Evolutionary conservation across 2,329 filamentous ascomycete genomes (phyloP).

Genomic region (Aspergillus nomiae): DNA sequence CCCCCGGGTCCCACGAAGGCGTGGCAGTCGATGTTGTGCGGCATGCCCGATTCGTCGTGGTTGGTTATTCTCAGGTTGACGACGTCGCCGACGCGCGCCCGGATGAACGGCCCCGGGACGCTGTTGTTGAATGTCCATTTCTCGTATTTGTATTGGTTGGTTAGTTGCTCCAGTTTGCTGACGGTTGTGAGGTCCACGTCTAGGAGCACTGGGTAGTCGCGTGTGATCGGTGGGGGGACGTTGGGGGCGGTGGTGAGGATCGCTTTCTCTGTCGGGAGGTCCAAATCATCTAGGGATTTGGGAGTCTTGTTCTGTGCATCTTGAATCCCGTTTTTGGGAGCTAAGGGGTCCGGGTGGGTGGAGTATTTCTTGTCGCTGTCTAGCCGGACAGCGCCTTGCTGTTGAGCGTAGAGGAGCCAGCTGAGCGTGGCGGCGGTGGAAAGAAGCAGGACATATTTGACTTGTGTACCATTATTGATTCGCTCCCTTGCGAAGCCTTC

Average conservation of each 20-base stretch:
- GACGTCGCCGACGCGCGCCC: slow-evolving; percentile 37
- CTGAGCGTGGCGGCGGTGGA: slow-evolving; percentile 3
- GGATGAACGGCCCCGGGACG: slow-evolving; percentile 39
- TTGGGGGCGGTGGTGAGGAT: slow-evolving; percentile 31
- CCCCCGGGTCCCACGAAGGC: slow-evolving; percentile 38
- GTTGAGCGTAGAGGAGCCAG: background rate
- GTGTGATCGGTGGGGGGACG: slow-evolving; percentile 34
- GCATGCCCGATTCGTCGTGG: slow-evolving; percentile 35
- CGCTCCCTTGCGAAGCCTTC: background rate
- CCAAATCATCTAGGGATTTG: background rate
- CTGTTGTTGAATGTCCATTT: slow-evolving; percentile 39
- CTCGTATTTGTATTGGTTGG: slow-evolving; percentile 39
- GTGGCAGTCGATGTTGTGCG: slow-evolving; percentile 41
- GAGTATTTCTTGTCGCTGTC: background rate
- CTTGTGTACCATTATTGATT: background rate
- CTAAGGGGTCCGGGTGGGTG: background rate
- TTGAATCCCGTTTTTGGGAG: background rate
- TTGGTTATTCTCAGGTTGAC: slow-evolving; percentile 37
- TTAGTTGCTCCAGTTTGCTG: slow-evolving; percentile 32
- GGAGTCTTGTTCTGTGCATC: background rate
- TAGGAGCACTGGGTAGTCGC: slow-evolving; percentile 34
- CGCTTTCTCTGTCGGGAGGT: slow-evolving; percentile 32
- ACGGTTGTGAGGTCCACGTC: slow-evolving; percentile 31
- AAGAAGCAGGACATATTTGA: background rate
- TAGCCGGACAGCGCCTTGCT: slow-evolving; percentile 1